Evolutionary conservation across 192 early-diverging fungal genomes (phyloP).

Genomic region (Coemansia sp.): DNA sequence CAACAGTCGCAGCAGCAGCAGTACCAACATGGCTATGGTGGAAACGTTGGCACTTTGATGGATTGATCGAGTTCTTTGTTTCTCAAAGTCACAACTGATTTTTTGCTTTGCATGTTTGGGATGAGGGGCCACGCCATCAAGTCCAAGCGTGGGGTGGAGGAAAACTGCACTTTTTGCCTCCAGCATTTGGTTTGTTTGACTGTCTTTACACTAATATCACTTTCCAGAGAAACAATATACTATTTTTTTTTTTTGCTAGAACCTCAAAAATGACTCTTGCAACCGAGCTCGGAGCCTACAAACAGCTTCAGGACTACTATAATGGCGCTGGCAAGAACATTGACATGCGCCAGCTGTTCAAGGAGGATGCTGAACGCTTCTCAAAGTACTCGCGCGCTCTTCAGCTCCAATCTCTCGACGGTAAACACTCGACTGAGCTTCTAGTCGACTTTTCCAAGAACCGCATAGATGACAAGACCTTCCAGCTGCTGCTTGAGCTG

Average conservation of each 20-base stretch:
- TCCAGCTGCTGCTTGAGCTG: conserved; percentile 76
- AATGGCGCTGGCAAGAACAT: conserved; percentile 70
- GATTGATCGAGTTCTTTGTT: conserved; percentile 18
- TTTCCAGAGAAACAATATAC: background rate
- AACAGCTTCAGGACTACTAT: conserved; percentile 88
- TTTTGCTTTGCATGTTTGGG: background rate
- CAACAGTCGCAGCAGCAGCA: conserved; percentile 33
- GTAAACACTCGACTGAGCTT: conserved; percentile 60
- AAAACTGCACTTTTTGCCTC: background rate
- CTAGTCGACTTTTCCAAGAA: conserved; percentile 98
- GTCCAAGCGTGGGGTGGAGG: background rate
- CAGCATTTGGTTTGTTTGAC: background rate
- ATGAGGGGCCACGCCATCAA: background rate
- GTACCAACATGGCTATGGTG: conserved; percentile 51
- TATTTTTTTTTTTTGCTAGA: background rate
- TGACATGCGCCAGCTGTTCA: conserved; percentile 80
- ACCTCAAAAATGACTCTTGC: conserved; percentile 64
- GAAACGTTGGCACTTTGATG: conserved; percentile 46
- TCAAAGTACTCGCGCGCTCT: conserved; percentile 74
- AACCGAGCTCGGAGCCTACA: conserved; percentile 79
- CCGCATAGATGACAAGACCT: conserved; percentile 77
- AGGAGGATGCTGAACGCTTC: conserved; percentile 74
- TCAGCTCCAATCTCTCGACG: conserved; percentile 49
- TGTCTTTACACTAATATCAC: background rate
- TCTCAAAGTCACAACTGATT: background rate